Evolutionary conservation across 352 stramenopile species (phyloP).

Genomic region (Globisporangium abappressorium): DNA sequence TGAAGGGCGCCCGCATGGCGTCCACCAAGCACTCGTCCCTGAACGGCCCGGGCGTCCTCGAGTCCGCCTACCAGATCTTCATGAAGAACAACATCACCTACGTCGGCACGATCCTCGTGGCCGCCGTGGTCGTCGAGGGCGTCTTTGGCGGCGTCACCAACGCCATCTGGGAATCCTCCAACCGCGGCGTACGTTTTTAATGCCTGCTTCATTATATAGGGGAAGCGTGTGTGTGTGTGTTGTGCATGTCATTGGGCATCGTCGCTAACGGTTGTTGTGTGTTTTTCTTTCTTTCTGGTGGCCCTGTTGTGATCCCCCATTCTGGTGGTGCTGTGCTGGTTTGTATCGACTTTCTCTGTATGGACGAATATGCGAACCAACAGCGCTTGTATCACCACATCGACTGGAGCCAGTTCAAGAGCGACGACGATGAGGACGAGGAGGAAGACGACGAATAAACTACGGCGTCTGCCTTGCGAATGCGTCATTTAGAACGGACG

Average conservation of each 20-base stretch:
- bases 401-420: conserved; percentile 85
- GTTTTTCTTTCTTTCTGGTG: not conserved
- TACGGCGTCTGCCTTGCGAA: not conserved
- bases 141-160: conserved; percentile 71
- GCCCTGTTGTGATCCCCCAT: conserved; percentile 4
- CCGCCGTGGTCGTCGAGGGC: conserved; percentile 62
- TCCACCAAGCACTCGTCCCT: conserved; percentile 75
- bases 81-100: conserved; percentile 85
- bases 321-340: conserved; percentile 34
- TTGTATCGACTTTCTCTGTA: not conserved
- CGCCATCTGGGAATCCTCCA: conserved; percentile 79
- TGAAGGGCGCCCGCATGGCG: conserved; percentile 42
- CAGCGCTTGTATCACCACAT: conserved; percentile 88
- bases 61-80: conserved; percentile 69
- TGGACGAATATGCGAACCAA: not conserved
- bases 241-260: not conserved
- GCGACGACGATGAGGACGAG: conserved; percentile 76
- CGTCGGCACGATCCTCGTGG: conserved; percentile 73
- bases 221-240: not conserved
- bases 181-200: conserved; percentile 63
- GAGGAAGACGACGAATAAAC: conserved; percentile 43
- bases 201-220: not conserved
- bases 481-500: conserved; percentile 13
- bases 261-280: conserved; percentile 6
- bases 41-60: conserved; percentile 66